Evolutionary conservation across 805 yeast species (phyloP).

Genomic region (Scheffersomyces lignosus): DNA sequence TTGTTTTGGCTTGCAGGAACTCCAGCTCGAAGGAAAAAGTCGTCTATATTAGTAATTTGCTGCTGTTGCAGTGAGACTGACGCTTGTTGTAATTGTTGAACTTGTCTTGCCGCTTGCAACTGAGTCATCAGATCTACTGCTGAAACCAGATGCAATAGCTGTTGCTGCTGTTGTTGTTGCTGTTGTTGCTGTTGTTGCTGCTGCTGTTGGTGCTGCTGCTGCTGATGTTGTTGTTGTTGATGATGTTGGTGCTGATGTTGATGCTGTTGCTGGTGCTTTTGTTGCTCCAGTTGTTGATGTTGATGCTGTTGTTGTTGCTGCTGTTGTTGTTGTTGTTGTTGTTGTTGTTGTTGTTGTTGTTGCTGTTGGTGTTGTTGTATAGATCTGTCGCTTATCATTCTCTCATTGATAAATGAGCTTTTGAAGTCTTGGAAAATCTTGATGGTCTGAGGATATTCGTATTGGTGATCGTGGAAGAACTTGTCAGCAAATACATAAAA

Average conservation of each 20-base stretch:
- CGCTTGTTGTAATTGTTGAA: slow-evolving; percentile 3
- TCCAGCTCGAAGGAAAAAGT: slow-evolving; percentile 9
- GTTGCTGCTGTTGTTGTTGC: slow-evolving; percentile 4
- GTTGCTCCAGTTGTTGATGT: slow-evolving; percentile 2
- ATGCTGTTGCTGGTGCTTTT: slow-evolving; percentile 4
- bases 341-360: not conserved
- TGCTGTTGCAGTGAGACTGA: slow-evolving; percentile 5
- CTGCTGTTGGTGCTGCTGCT: not conserved
- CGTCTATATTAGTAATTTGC: slow-evolving; percentile 10
- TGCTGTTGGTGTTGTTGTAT: slow-evolving; percentile 1
- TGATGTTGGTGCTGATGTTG: slow-evolving; percentile 4
- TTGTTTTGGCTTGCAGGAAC: not conserved
- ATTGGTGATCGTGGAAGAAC: slow-evolving; percentile 40
- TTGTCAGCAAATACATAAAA: slow-evolving; percentile 42
- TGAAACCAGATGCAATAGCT: slow-evolving; percentile 4
- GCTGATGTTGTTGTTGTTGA: not conserved
- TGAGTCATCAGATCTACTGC: no score
- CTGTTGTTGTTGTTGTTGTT: slow-evolving; percentile 3
- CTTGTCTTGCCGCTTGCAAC: no score
- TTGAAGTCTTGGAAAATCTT: slow-evolving; percentile 46
- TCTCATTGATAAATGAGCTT: slow-evolving; percentile 39
- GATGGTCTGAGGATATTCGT: slow-evolving; percentile 44
- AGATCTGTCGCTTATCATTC: slow-evolving; percentile 31
- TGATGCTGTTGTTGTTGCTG: slow-evolving; percentile 7
- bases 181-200: slow-evolving; percentile 4